These are phyloP conservation scores for Rhizodiscina lignyota DNA, from an alignment of 495 filamentous ascomycete genomes.

Conservation along the genomic window DNA sequence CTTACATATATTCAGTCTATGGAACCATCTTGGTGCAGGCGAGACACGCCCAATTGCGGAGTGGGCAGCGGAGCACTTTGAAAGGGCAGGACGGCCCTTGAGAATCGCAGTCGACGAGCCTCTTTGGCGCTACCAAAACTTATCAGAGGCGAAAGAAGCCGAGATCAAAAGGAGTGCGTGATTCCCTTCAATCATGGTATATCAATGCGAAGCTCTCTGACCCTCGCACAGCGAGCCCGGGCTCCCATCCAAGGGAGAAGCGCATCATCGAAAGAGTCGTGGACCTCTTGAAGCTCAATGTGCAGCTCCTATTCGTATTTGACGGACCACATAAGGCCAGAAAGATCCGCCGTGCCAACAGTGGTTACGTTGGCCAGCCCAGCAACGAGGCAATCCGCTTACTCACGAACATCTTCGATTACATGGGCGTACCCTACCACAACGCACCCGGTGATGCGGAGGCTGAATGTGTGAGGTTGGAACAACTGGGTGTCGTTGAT, in stretches of 20 bases:
- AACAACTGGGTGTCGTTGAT: slow-evolving; percentile 74
- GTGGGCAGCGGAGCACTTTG: slow-evolving; percentile 58
- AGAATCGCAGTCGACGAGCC: slow-evolving; percentile 87
- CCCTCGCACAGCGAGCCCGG: not conserved
- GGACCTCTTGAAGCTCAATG: slow-evolving; percentile 58
- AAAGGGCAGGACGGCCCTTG: slow-evolving; percentile 52
- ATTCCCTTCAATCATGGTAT: too few relatives aligned
- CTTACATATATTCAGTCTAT: too few relatives aligned
- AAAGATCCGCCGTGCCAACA: slow-evolving; percentile 63
- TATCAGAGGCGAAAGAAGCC: not conserved
- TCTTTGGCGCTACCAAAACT: slow-evolving; percentile 47
- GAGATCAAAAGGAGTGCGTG: not conserved
- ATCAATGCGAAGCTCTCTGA: not conserved
- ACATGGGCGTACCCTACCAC: slow-evolving; percentile 73
- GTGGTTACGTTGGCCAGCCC: slow-evolving; percentile 17
- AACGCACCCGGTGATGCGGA: slow-evolving; percentile 92
- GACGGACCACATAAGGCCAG: slow-evolving; percentile 87
- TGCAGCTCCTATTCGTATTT: slow-evolving; percentile 89
- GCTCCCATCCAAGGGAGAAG: slow-evolving; percentile 72
- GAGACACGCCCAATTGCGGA: slow-evolving; percentile 52
- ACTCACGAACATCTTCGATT: slow-evolving; percentile 42
- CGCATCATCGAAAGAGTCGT: slow-evolving; percentile 86
- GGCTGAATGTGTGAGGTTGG: slow-evolving; percentile 82
- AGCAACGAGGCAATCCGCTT: slow-evolving; percentile 29
- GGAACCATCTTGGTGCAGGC: not conserved